phyloP scores from a whole-genome alignment of 805 yeast genomes.

The Saccharomycopsis fibuligera region DNA sequence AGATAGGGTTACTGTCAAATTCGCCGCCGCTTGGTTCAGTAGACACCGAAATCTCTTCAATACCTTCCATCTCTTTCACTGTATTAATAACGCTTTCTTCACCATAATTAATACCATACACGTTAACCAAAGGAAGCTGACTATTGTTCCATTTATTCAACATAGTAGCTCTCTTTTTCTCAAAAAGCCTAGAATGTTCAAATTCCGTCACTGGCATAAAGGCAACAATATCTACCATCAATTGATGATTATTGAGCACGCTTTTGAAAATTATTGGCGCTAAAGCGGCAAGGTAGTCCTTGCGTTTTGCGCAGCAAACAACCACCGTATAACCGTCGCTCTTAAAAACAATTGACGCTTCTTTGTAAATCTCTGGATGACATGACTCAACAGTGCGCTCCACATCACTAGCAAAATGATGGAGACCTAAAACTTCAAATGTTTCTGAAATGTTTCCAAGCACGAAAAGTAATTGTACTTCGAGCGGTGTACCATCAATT shows the following conservation, averaged over 20 bases:
- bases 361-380: slow-evolving; percentile 37
- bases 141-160: slow-evolving; percentile 50
- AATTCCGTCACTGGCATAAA: slow-evolving; percentile 61
- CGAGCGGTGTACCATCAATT: slow-evolving; percentile 28
- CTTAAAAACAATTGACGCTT: slow-evolving; percentile 60
- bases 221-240: slow-evolving; percentile 76
- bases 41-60: slow-evolving; percentile 1
- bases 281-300: slow-evolving; percentile 55
- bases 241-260: slow-evolving; percentile 72
- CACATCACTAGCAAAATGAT: slow-evolving; percentile 83
- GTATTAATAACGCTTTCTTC: slow-evolving; percentile 55
- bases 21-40: not conserved
- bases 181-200: slow-evolving; percentile 66
- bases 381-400: slow-evolving; percentile 58
- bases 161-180: slow-evolving; percentile 68
- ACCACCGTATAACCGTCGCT: slow-evolving; percentile 75
- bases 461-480: slow-evolving; percentile 74
- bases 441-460: slow-evolving; percentile 82
- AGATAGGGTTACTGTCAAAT: not conserved
- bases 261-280: slow-evolving; percentile 80
- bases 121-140: slow-evolving; percentile 35
- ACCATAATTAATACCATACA: slow-evolving; percentile 59
- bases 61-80: slow-evolving; percentile 45
- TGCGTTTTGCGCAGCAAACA: slow-evolving; percentile 57
- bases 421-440: slow-evolving; percentile 84